These are phyloP conservation scores for Sambucus nigra DNA, from an alignment of 129 eudicot genomes.

Conservation along the genomic window DNA sequence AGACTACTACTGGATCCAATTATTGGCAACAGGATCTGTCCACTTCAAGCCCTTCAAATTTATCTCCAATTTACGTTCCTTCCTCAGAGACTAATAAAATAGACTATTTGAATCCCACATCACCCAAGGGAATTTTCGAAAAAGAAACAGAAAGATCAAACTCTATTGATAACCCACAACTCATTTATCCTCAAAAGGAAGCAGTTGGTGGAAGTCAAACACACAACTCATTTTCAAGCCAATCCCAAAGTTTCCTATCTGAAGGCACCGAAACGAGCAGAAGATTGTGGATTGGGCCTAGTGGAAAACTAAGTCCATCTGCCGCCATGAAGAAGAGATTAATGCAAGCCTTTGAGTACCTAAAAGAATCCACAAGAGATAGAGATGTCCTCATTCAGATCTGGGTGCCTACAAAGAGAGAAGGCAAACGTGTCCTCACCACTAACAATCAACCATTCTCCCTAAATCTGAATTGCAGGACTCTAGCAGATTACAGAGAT, in stretches of 20 bases:
- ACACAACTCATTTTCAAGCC: constrained; percentile 3
- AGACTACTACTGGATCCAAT: constrained; percentile 26
- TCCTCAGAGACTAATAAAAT: neutral
- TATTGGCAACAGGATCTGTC: constrained; percentile 19
- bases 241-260: constrained; percentile 1
- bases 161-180: constrained; percentile 1
- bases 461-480: constrained; percentile 28
- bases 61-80: constrained; percentile 7
- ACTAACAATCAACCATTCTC: constrained; percentile 47
- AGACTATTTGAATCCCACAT: neutral
- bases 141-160: constrained; percentile 16
- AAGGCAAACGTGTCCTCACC: constrained; percentile 43
- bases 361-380: constrained; percentile 39
- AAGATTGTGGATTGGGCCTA: constrained; percentile 34
- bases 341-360: constrained; percentile 39
- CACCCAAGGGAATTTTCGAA: neutral
- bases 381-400: constrained; percentile 61
- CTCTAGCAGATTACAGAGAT: constrained; percentile 43
- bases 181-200: constrained; percentile 7
- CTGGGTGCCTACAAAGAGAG: constrained; percentile 66
- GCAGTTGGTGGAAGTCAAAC: constrained; percentile 6
- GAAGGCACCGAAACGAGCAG: constrained; percentile 19
- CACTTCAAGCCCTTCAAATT: constrained; percentile 13
- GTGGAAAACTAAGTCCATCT: constrained; percentile 11
- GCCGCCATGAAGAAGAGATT: constrained; percentile 37